Conservation (phyloP, 192 early-diverging fungal species). For the Obelidium mucronatum region DNA sequence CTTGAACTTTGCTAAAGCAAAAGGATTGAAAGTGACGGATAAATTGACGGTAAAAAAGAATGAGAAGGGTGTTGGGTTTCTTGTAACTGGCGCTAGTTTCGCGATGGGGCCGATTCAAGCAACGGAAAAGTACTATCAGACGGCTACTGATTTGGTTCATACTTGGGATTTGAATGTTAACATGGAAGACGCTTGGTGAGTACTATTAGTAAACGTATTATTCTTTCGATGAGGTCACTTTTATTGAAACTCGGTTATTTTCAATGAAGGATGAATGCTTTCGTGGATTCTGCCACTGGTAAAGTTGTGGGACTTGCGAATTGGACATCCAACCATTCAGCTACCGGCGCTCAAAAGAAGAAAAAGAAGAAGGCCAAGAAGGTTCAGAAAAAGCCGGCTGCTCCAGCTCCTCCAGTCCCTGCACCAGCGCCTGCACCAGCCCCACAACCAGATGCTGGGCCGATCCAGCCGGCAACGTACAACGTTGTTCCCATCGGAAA, state of each 20-base stretch:
- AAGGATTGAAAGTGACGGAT: background rate
- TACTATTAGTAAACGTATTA: no score
- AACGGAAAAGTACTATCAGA: background rate
- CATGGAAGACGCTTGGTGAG: slow-evolving; percentile 16
- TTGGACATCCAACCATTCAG: slow-evolving; percentile 13
- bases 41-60: background rate
- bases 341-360: background rate
- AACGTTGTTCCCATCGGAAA: slow-evolving; percentile 23
- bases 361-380: background rate
- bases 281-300: slow-evolving; percentile 14
- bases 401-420: background rate
- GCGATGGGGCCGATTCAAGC: background rate
- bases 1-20: slow-evolving; percentile 14
- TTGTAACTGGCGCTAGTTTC: background rate
- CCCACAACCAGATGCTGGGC: background rate
- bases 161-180: slow-evolving; percentile 19
- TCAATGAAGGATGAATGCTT: slow-evolving; percentile 20
- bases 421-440: background rate
- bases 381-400: background rate
- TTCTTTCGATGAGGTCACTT: background rate
- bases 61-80: background rate
- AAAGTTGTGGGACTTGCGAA: slow-evolving; percentile 19
- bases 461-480: slow-evolving; percentile 14
- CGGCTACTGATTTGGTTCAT: background rate
- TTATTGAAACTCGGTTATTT: background rate